A percentile compares a stretch with the other conserved stretches of the same genome.
Conservation (phyloP, 352 stramenopile species). For the Peronospora belbahrii region DNA sequence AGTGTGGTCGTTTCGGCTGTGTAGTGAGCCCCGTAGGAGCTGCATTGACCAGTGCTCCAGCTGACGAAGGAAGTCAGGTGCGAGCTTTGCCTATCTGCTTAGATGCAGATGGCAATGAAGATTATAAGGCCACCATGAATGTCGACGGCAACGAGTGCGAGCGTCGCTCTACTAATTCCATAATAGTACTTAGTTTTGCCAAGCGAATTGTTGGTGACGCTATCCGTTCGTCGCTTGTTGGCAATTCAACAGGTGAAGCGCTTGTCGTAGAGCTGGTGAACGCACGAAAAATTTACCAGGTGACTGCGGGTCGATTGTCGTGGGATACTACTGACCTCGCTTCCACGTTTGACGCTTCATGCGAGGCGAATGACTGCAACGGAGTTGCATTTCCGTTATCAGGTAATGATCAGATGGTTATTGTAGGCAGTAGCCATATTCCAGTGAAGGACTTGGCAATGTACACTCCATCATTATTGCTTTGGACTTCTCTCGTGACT, state of each 20-base stretch:
- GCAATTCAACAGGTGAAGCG: constrained; percentile 1
- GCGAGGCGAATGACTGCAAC: constrained; percentile 21
- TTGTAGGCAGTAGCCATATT: constrained; percentile 27
- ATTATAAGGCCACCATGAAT: constrained; percentile 29
- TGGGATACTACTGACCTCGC: constrained; percentile 34
- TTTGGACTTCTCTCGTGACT: constrained; percentile 33
- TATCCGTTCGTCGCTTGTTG: constrained; percentile 24
- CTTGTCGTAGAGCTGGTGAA: constrained; percentile 33
- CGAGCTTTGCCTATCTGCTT: constrained; percentile 37
- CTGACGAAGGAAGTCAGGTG: constrained; percentile 41
- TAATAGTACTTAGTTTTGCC: constrained; percentile 52
- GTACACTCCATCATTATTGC: constrained; percentile 23
- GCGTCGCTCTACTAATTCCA: constrained; percentile 22
- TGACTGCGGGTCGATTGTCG: constrained; percentile 37
- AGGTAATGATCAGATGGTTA: constrained; percentile 11
- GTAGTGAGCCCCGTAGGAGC: constrained; percentile 34
- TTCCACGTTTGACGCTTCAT: constrained; percentile 23
- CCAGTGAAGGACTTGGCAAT: constrained; percentile 23
- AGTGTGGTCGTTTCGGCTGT: constrained; percentile 40
- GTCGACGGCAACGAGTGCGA: constrained; percentile 17
- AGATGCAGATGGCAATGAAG: constrained; percentile 22
- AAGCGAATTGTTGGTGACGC: constrained; percentile 39
- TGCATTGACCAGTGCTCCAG: constrained; percentile 20
- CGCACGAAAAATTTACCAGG: constrained; percentile 34
- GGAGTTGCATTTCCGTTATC: constrained; percentile 24